These are phyloP conservation scores for Euphorbia lathyris DNA, from an alignment of 345 rosid genomes.

Conservation along the genomic window DNA sequence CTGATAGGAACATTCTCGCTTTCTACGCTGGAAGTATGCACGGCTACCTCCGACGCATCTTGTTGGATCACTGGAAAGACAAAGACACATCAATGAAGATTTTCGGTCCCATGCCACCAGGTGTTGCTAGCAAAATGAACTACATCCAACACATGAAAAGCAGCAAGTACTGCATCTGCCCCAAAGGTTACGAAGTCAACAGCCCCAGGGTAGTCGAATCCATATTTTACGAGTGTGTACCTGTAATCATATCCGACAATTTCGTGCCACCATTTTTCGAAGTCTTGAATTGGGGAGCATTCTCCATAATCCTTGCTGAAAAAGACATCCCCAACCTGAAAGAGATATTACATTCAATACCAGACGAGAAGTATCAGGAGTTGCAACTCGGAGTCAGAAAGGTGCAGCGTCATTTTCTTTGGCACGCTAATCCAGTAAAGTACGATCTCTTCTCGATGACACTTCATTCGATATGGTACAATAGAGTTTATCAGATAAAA, in stretches of 20 bases:
- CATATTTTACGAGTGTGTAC: constrained; percentile 87
- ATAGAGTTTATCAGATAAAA: constrained; percentile 76
- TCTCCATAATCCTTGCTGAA: constrained; percentile 75
- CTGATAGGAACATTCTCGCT: constrained; percentile 63
- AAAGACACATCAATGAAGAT: constrained; percentile 75
- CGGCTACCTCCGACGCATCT: constrained; percentile 71
- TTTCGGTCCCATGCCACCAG: constrained; percentile 77
- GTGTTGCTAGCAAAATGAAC: constrained; percentile 89
- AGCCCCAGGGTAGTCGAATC: constrained; percentile 93
- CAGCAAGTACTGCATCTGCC: constrained; percentile 92
- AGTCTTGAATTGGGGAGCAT: constrained; percentile 73
- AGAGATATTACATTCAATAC: constrained; percentile 54
- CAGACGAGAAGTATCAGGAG: constrained; percentile 55
- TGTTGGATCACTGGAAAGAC: constrained; percentile 82
- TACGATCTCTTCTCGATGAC: constrained; percentile 91
- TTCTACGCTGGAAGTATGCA: constrained; percentile 91
- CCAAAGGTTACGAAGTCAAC: constrained; percentile 88
- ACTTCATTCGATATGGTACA: constrained; percentile 89
- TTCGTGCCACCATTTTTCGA: constrained; percentile 89
- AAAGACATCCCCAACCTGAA: constrained; percentile 75
- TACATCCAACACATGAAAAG: constrained; percentile 88
- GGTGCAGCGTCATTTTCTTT: constrained; percentile 77
- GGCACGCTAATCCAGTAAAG: constrained; percentile 81
- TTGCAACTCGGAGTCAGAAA: constrained; percentile 76
- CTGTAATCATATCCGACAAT: constrained; percentile 83